These are phyloP conservation scores for Tetrahymena malaccensis DNA, from an alignment of 73 alveolate species.

Conservation along the genomic window DNA sequence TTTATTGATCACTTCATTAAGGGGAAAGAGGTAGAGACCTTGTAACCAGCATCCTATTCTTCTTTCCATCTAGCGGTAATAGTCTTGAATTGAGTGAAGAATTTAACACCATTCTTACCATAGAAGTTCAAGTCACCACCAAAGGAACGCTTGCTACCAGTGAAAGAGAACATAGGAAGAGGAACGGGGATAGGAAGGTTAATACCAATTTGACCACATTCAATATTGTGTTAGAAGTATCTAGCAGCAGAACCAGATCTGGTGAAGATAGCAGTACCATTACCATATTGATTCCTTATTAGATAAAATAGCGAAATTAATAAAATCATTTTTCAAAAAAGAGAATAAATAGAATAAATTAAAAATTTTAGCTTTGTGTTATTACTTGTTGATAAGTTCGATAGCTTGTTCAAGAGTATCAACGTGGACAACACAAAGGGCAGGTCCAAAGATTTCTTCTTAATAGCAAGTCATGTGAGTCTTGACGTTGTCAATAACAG, in stretches of 20 bases:
- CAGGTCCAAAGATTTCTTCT: conserved; percentile 93
- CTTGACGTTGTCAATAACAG: conserved; percentile 72
- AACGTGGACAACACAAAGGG: conserved; percentile 59
- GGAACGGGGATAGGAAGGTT: conserved; percentile 93
- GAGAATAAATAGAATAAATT: not conserved
- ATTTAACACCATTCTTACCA: conserved; percentile 85
- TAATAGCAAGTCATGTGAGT: conserved; percentile 60
- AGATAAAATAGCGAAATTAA: not conserved
- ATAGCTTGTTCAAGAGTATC: conserved; percentile 86
- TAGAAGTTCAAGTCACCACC: conserved; percentile 89
- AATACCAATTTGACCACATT: conserved; percentile 88
- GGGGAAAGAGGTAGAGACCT: conserved; percentile 60
- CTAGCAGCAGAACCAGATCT: conserved; percentile 86
- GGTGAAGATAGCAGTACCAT: conserved; percentile 93
- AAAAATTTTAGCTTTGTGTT: not conserved
- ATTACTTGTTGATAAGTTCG: conserved; percentile 56
- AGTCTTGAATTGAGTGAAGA: conserved; percentile 89
- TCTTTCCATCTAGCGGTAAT: conserved; percentile 73
- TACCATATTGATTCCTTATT: conserved; percentile 52
- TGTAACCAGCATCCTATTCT: conserved; percentile 47
- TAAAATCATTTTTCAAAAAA: not conserved
- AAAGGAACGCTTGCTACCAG: conserved; percentile 85
- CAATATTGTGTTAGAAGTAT: conserved; percentile 77
- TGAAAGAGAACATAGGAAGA: conserved; percentile 88
- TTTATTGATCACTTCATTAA: conserved; percentile 12